Evolutionary conservation across 2,329 filamentous ascomycete species (phyloP), one percentile per base, ranked within the genome.

Genomic region (Hypoxylon rubiginosum): DNA sequence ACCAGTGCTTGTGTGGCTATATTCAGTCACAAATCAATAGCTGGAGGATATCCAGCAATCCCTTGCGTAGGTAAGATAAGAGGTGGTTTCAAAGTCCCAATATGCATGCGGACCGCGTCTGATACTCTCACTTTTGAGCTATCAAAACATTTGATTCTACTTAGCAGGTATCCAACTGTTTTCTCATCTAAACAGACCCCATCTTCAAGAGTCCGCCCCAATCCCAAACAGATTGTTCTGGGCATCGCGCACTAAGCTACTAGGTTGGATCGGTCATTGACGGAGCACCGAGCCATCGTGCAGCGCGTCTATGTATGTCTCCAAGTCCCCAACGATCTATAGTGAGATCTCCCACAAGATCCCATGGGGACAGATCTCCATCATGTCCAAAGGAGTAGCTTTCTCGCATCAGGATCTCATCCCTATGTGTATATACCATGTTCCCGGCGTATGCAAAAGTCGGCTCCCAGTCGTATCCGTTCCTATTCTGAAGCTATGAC

Each of bases 261-360:
- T 45, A 57, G 36, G n/a, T 24, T 58, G 39, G 46, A 24, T 15
- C 34, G 19, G 15, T 39, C 26, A 7, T 51, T 10, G 9, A 32
- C 8, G 34, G n/a, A 50, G 39, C 11, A 5, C n/a, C 26, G 24
- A 24, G 21, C 19, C 39, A 54, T 32, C 49, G 26, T 15, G 21
- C 15, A n/a, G 5, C 5, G 17, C 28, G 15, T 45, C n/a, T 30
- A 41, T 41, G 52, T 11, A 41, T 6, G 4, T 32, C 39, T 30
- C 17, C 6, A 17, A 52, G 30, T 54, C 28, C 19, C 45, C 32
- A 11, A 26, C 39, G 19, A 50, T 53, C 34, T 13, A 39, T 46
- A 9, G 19, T 36, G 24, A 59, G 39, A 63, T 63, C 45, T 59
- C 43, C 34, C 19, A 13, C 15, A 30, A 58, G 51, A 66, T 66